Percentiles rank a stretch among this genome's conserved stretches.
Evolutionary conservation across 2,329 filamentous ascomycete species (phyloP).

Genomic region (Hypoxylon sp.): DNA sequence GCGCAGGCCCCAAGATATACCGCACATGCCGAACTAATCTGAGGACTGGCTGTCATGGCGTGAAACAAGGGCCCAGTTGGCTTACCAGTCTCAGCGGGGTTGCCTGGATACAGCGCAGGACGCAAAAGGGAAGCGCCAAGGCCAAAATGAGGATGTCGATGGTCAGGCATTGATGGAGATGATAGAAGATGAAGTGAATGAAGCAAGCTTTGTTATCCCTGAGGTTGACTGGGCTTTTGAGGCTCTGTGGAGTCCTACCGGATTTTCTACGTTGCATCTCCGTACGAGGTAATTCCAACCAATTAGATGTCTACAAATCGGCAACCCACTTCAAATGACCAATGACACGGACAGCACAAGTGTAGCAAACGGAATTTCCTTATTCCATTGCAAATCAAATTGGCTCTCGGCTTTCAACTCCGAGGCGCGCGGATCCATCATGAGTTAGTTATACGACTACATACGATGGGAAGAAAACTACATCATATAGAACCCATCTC

Average conservation of each 20-base stretch:
- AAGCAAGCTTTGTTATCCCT: constrained; percentile 4
- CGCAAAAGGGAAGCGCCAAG: neutral
- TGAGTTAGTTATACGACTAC: neutral
- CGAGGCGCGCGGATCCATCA: neutral
- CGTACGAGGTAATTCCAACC: neutral
- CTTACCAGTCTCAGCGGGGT: constrained; percentile 3
- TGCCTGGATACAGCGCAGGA: neutral
- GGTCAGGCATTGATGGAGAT: neutral
- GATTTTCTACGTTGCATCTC: neutral
- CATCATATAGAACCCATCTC: too few relatives aligned
- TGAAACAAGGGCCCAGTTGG: neutral
- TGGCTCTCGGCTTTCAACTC: neutral
- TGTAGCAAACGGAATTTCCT: neutral
- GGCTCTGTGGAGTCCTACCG: constrained; percentile 6
- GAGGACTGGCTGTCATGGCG: neutral
- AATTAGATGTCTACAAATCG: neutral
- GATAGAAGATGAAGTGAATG: neutral
- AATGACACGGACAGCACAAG: neutral
- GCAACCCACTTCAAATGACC: neutral
- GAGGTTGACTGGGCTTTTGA: constrained; percentile 1
- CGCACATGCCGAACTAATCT: neutral
- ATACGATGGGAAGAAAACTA: too few relatives aligned
- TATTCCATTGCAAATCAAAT: neutral
- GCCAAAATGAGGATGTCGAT: neutral
- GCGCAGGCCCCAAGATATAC: neutral